Evolutionary conservation across 345 rosid species (phyloP).

Genomic region (Aquilaria yunnanensis): DNA sequence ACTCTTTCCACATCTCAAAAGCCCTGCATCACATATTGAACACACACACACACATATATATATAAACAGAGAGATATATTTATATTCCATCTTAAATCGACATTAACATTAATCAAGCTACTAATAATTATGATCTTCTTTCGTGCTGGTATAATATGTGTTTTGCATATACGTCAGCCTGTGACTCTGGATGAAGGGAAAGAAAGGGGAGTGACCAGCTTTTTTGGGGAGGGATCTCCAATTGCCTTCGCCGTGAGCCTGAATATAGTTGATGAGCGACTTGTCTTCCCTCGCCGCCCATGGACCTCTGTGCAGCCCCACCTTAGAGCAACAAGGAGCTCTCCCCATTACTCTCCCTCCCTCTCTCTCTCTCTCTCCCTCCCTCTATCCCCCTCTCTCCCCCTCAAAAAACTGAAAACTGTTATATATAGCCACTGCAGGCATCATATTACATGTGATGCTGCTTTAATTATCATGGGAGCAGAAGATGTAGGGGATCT

Average conservation of each 20-base stretch:
- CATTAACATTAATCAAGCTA: too few relatives aligned
- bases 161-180: slow-evolving; percentile 18
- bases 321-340: slow-evolving; percentile 58
- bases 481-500: too few relatives aligned
- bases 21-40: slow-evolving; percentile 19
- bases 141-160: background rate
- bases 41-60: too few relatives aligned
- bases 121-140: too few relatives aligned
- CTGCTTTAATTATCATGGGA: too few relatives aligned
- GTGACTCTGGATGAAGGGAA: too few relatives aligned
- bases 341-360: slow-evolving; percentile 38
- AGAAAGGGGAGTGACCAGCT: slow-evolving; percentile 20
- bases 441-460: too few relatives aligned
- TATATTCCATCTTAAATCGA: background rate
- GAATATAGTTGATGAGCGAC: slow-evolving; percentile 44
- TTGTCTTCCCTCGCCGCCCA: slow-evolving; percentile 59
- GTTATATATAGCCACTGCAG: too few relatives aligned
- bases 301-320: slow-evolving; percentile 56
- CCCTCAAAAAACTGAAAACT: too few relatives aligned
- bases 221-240: slow-evolving; percentile 57
- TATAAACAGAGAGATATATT: too few relatives aligned
- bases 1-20: slow-evolving; percentile 60
- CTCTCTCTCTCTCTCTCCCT: slow-evolving; percentile 1
- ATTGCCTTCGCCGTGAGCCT: slow-evolving; percentile 54
- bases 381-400: too few relatives aligned